Base-by-base conservation (phyloP, 2,329 filamentous ascomycete genomes). In the Stachybotrys echinatus region DNA sequence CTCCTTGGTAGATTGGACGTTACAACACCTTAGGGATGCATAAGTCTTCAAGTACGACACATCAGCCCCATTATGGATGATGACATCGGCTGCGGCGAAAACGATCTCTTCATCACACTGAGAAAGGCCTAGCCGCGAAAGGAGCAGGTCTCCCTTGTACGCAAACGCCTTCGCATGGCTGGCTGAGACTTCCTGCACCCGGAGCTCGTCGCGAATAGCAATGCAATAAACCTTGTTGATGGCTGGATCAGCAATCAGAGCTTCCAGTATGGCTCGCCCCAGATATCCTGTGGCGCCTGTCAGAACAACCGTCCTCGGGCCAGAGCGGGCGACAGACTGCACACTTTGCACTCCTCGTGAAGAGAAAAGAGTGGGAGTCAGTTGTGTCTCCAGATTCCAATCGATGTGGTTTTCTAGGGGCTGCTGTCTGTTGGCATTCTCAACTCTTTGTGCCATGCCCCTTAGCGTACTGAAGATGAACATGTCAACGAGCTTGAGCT, bases 41-140 rank as follows among this genome's bases (percentile, higher is more conserved):
- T 69, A 71, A 3, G 54, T 53, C 31, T 71, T 65, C 52, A 59
- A 51, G 58, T 58, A 70, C 17, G 54, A 66, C 6, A 58, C 58
- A 40, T 68, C 63, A 8, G 70, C 70, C 7, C 71, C 73, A 37
- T 62, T 65, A 58, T 77, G 82, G 31, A 87, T 75, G 45, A 85
- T 73, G 2, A 75, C 56, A 54, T 76, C 67, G 1, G 62, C 66
- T 4, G n/a, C n/a, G n/a, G n/a, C 56, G 43, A 4, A n/a, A 60
- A 59, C 2, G 79, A 54, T 1, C 22, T 22, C 3, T 46, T 14
- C 14, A 63, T 58, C 6, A 64, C 61, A 23, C 19, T 66, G 50
- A 1, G 56, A 55, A 2, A 80, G 63, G 0, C 75, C 74, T 3
- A 79, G 63, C 4, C 38, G 53, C 0, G 65, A 61, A 2, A 44